Conservation (phyloP, 495 filamentous ascomycete species). For the Glarea lozoyensis region DNA sequence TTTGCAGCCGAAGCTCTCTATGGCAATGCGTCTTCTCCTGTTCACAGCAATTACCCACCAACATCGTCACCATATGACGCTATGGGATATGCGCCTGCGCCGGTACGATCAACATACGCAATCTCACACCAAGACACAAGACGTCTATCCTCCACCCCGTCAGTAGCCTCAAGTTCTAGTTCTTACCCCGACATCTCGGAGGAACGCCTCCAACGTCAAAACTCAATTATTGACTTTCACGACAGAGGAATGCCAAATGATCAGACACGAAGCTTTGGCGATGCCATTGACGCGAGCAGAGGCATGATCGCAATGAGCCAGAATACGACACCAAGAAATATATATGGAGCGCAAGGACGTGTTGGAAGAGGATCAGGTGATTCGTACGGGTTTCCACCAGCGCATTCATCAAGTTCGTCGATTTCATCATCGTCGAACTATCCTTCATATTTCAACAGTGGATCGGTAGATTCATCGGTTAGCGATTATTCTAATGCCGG, state of each 20-base stretch:
- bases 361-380: constrained; percentile 65
- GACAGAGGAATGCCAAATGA: constrained; percentile 50
- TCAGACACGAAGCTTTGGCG: constrained; percentile 58
- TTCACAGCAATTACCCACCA: constrained; percentile 59
- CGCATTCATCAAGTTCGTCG: constrained; percentile 89
- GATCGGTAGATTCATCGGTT: constrained; percentile 80
- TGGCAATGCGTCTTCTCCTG: constrained; percentile 47
- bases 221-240: constrained; percentile 52
- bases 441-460: constrained; percentile 73
- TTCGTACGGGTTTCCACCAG: constrained; percentile 86
- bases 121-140: constrained; percentile 52
- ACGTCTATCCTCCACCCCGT: constrained; percentile 87
- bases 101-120: constrained; percentile 50
- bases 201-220: constrained; percentile 38
- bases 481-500: constrained; percentile 93
- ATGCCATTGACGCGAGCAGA: constrained; percentile 80
- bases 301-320: constrained; percentile 97
- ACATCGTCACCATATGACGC: constrained; percentile 58
- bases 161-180: constrained; percentile 53
- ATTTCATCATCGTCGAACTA: constrained; percentile 70
- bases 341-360: constrained; percentile 60
- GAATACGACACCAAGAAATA: constrained; percentile 75
- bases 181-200: constrained; percentile 29
- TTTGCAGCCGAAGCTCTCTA: constrained; percentile 36
- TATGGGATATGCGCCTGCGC: constrained; percentile 53